Conservation (phyloP, 768 basidiomycete genomes). For the Cubamyces sp. region DNA sequence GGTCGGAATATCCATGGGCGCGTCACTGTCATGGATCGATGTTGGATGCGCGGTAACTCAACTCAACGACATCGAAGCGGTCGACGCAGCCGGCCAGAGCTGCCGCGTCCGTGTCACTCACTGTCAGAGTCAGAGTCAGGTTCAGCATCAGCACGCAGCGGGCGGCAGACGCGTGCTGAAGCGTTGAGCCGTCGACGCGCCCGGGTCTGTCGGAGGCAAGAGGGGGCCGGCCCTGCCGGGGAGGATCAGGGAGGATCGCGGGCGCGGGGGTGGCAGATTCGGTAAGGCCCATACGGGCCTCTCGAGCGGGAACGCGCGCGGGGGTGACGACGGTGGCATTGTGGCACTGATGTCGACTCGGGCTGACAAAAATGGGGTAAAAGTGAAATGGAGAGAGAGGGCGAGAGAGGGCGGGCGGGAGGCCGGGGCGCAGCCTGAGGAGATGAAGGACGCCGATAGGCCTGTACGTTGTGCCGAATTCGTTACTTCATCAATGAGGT, state of each 20-base stretch:
- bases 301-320: background rate
- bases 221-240: background rate
- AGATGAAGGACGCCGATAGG: background rate
- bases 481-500: background rate
- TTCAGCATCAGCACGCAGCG: no score
- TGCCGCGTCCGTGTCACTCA: no score
- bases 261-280: background rate
- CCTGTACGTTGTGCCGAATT: no score
- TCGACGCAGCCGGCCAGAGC: no score
- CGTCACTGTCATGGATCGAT: no score
- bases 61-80: no score
- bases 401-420: background rate
- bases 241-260: background rate
- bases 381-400: slow-evolving; percentile 3
- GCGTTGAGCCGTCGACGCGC: no score
- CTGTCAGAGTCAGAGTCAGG: no score
- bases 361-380: slow-evolving; percentile 9
- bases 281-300: background rate
- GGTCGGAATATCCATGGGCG: no score
- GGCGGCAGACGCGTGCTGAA: no score
- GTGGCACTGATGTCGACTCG: slow-evolving; percentile 4
- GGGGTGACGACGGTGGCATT: slow-evolving; percentile 21
- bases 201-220: no score
- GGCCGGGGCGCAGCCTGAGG: background rate
- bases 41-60: no score